These are phyloP conservation scores for Meira nashicola DNA, from an alignment of 1,284 basidiomycete genomes.

Conservation along the genomic window DNA sequence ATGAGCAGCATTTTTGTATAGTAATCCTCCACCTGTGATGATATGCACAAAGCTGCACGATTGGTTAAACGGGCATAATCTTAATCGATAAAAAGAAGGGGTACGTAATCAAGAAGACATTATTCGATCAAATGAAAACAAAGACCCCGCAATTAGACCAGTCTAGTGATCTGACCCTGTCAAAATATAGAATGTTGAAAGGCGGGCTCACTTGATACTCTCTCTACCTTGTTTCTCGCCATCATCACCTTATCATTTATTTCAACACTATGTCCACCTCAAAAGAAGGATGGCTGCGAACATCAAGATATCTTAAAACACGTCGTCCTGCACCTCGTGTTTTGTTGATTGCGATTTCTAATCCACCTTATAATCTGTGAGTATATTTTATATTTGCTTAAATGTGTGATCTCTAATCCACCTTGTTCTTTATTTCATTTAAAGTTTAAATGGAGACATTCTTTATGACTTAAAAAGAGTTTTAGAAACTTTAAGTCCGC, in stretches of 20 bases:
- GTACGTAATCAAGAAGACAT: too few relatives aligned
- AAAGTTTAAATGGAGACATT: slow-evolving; percentile 7
- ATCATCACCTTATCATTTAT: not conserved
- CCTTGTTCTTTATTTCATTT: not conserved
- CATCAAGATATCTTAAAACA: slow-evolving; percentile 8
- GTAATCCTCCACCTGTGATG: too few relatives aligned
- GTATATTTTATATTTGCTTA: not conserved
- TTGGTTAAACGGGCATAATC: too few relatives aligned
- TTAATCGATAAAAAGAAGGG: too few relatives aligned
- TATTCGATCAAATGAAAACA: too few relatives aligned
- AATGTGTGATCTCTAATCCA: not conserved
- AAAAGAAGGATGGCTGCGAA: slow-evolving; percentile 3
- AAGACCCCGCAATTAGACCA: too few relatives aligned
- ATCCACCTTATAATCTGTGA: slow-evolving; percentile 14
- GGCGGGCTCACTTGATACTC: too few relatives aligned
- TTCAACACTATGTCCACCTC: not conserved
- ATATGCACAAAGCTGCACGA: too few relatives aligned
- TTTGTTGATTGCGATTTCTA: slow-evolving; percentile 11
- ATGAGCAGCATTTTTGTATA: too few relatives aligned
- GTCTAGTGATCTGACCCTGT: too few relatives aligned
- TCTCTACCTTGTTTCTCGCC: too few relatives aligned
- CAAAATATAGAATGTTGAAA: too few relatives aligned
- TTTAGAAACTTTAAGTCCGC: not conserved
- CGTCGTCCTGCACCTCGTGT: slow-evolving; percentile 14
- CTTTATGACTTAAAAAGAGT: slow-evolving; percentile 8